Conservation (phyloP, 139 green algal genomes). For the Picochlorum sp. region DNA sequence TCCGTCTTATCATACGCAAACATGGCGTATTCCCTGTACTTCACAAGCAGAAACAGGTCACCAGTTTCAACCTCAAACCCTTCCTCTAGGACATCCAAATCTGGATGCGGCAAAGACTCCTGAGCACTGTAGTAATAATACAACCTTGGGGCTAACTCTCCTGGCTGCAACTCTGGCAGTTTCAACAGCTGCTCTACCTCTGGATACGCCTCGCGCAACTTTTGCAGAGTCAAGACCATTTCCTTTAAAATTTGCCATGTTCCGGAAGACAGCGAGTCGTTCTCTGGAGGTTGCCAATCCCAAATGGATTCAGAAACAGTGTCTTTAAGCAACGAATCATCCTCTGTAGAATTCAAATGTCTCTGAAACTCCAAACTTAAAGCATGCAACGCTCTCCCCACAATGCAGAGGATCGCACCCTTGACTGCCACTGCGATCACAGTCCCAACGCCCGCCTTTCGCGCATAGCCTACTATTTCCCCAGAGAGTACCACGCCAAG, state of each 20-base stretch:
- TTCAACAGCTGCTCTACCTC: not conserved
- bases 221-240: constrained; percentile 3
- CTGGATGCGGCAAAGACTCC: not conserved
- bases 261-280: not conserved
- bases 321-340: not conserved
- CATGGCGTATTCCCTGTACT: not conserved
- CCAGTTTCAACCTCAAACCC: not conserved
- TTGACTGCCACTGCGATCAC: not conserved
- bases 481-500: not conserved
- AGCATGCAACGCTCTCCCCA: not conserved
- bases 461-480: constrained; percentile 3
- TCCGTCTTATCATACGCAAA: constrained; percentile 11
- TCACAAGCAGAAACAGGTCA: not conserved
- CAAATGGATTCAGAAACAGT: constrained; percentile 4
- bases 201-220: constrained; percentile 1
- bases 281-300: constrained; percentile 11
- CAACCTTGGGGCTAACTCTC: constrained; percentile 10
- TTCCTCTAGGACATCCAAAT: not conserved
- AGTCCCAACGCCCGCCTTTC: too few species aligned
- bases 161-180: not conserved
- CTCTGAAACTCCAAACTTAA: too few species aligned
- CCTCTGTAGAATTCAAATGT: too few species aligned
- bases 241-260: constrained; percentile 15
- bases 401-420: not conserved
- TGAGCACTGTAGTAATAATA: constrained; percentile 4